Conservation (phyloP, 2,329 filamentous ascomycete genomes). For the Scedosporium minutisporum region DNA sequence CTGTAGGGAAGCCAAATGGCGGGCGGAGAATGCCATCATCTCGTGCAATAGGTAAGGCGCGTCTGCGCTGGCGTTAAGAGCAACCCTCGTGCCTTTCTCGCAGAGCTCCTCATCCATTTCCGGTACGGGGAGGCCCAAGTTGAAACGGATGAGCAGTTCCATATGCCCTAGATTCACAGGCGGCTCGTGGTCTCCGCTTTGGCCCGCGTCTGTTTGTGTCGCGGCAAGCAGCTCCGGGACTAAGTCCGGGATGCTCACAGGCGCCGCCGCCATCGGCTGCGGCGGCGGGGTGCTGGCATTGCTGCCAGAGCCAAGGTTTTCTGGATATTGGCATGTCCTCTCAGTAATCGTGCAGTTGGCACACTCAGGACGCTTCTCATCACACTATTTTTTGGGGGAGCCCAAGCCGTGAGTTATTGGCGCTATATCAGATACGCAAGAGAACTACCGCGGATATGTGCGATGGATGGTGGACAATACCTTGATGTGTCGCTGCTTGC, state of each 20-base stretch:
- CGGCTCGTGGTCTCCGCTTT: background rate
- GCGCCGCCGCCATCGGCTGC: background rate
- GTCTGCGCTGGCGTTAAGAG: conserved; percentile 15
- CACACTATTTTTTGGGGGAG: conserved; percentile 13
- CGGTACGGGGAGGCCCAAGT: conserved; percentile 17
- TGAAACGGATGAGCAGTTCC: conserved; percentile 23
- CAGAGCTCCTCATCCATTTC: conserved; percentile 10
- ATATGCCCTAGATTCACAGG: conserved; percentile 22
- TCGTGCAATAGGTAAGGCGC: conserved; percentile 25
- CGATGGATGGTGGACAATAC: conserved; percentile 7
- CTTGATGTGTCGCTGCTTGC: conserved; percentile 23
- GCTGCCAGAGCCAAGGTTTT: background rate
- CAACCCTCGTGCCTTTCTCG: conserved; percentile 9
- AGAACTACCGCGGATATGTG: background rate
- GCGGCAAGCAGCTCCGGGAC: conserved; percentile 3
- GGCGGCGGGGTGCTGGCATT: background rate
- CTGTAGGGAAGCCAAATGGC: conserved; percentile 20
- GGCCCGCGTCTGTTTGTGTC: background rate
- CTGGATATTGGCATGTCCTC: conserved; percentile 16
- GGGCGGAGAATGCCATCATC: conserved; percentile 25
- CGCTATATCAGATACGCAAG: background rate
- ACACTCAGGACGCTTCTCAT: conserved; percentile 19
- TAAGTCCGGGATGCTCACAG: background rate
- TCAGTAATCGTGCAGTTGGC: conserved; percentile 18
- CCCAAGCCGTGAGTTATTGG: background rate